Base-by-base conservation (phyloP, 2,329 filamentous ascomycete species). In the Hypoxylon sp. region DNA sequence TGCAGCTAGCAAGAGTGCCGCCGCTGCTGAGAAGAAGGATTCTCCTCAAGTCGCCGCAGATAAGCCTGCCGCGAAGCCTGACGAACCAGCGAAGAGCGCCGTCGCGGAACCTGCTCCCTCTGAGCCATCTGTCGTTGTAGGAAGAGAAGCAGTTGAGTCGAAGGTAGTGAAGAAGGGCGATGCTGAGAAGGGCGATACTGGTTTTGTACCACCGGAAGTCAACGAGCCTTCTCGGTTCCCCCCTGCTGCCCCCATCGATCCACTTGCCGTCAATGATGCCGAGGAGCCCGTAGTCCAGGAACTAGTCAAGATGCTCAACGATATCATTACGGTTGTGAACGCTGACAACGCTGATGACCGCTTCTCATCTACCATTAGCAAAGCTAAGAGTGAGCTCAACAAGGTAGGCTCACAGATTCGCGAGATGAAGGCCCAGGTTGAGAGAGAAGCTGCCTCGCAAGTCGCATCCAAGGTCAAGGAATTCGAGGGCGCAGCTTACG, bases 281-380 rank as follows among this genome's bases (percentile, higher is more conserved):
- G 88, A 89, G 64, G 95, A 98, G 77, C 92, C 93, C 26, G 86
- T 97, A 33, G 92, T 98, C 20, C 93, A 97, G 79, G 93, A 98
- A 74, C 84, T 99, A 4, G 93, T 97, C 64, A 95, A 93, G 81
- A 95, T 97, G 81, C 86, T 99, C 73, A 99, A 99, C 81, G 93
- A 97, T 78, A 91, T 99, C 73, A 97, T 99, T 76, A 89, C 92
- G 7, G 93, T 96, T 48, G 90, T 97, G 77, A 97, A 97, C 78
- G 91, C 92, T 61, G 95, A 97, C 77, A 88, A 90, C 65, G 88
- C 92, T 61, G 87, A 90, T 67, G 85, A 85, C 71, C 93, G 91
- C 78, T 97, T 96, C 80, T 89, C 88, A 54, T 85, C 87, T 2
- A 90, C 93, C 0, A 89, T 99, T 62, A 83, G 86, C 71, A 94